Base-by-base conservation (phyloP, 2,329 filamentous ascomycete species). In the Alternaria consortialis region DNA sequence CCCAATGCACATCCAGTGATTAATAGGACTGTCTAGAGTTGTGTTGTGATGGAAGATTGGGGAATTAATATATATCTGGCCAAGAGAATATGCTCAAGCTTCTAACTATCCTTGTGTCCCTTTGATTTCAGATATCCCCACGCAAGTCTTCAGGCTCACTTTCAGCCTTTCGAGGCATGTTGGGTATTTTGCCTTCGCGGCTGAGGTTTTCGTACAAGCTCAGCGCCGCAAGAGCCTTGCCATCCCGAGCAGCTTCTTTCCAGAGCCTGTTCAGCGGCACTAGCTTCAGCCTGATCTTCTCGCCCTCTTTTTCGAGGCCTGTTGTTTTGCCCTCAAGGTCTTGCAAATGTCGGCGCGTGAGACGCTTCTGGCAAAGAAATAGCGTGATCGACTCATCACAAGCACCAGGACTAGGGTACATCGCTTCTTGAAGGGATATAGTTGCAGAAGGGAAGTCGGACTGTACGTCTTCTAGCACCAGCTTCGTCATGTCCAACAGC, bases 371-470 rank as follows among this genome's bases (percentile, higher is more conserved):
- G 62, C 82, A 85, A 32, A 87, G 67, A 60, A 87, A 86, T 6
- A 88, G 68, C 0, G 85, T 84, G 27, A 88, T 84, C 65, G 85
- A 87, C 62, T 88, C 86, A 69, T 88, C 86, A 58, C 84, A 84
- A 2, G 83, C 86, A 2, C 86, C 86, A 0, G 53, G 58, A 8
- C 44, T 56, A 11, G 52, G 52, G 6, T 55, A 56, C 29, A 51
- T 56, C 2, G 57, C 57, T 4, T 31, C 1, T 27, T 37, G 20
- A 4, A 55, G 44, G 27, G 44, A 32, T 12, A 27, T 29, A 2
- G 48, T 27, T n/a, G 15, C 12, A 5, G 37, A 12, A 11, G 17
- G 15, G 7, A 3, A 4, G 4, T 40, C 23, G 12, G 6, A 8
- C 12, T 15, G 11, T 13, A 17, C 40, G 34, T 53, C 53, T 15